Evolutionary conservation across 2,329 filamentous ascomycete species (phyloP).

Genomic region (Fusarium metavorans): DNA sequence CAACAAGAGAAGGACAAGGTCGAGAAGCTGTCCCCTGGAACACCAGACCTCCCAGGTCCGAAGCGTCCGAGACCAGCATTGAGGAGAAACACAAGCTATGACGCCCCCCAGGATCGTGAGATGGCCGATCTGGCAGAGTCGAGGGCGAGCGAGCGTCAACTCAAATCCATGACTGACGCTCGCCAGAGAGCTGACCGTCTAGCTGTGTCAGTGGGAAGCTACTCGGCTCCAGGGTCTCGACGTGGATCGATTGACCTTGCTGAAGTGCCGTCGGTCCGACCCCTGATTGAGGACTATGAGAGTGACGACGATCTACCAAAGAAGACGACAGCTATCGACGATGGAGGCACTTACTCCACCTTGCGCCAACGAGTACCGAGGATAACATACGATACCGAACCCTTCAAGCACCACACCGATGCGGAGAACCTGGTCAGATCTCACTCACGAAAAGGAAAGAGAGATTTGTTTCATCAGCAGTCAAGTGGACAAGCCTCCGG

Average conservation of each 20-base stretch:
- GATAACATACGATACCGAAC: slow-evolving; percentile 29
- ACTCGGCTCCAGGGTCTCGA: slow-evolving; percentile 53
- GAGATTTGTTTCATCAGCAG: slow-evolving; percentile 48
- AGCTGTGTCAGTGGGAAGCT: slow-evolving; percentile 54
- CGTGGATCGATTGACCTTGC: slow-evolving; percentile 50
- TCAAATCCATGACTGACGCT: slow-evolving; percentile 56
- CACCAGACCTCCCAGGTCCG: slow-evolving; percentile 32
- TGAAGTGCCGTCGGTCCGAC: slow-evolving; percentile 47
- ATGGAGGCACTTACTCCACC: slow-evolving; percentile 35
- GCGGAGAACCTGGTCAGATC: slow-evolving; percentile 53
- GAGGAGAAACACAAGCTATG: slow-evolving; percentile 58
- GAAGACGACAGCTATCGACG: slow-evolving; percentile 27
- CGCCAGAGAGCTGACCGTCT: slow-evolving; percentile 54
- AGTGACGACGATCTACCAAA: slow-evolving; percentile 35
- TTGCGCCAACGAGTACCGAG: slow-evolving; percentile 38
- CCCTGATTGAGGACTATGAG: slow-evolving; percentile 47
- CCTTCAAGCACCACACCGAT: slow-evolving; percentile 41
- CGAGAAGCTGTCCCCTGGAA: slow-evolving; percentile 8
- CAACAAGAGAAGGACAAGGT: slow-evolving; percentile 24
- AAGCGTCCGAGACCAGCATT: slow-evolving; percentile 53
- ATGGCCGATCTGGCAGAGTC: slow-evolving; percentile 55
- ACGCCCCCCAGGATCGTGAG: slow-evolving; percentile 55
- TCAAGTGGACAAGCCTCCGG: slow-evolving; percentile 48
- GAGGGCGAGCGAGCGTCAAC: slow-evolving; percentile 51
- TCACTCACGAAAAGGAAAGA: slow-evolving; percentile 47